phyloP scores from a whole-genome alignment of 73 alveolate genomes.

The Stentor roeselii region DNA sequence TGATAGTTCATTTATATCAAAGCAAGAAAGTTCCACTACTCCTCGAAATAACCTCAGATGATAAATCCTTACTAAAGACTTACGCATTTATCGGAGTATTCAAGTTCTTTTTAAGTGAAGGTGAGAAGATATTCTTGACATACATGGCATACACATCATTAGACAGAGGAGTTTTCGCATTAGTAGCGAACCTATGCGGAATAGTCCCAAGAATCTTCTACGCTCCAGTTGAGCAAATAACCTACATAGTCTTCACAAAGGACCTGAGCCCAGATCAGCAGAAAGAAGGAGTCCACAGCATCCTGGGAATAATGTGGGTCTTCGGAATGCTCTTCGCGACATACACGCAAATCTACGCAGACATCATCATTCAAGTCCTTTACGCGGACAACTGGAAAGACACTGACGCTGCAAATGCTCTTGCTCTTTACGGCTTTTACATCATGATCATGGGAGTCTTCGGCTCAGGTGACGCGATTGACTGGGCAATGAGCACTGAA shows the following conservation, averaged over 20 bases:
- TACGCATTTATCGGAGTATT: not conserved
- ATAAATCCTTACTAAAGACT: no score
- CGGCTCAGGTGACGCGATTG: not conserved
- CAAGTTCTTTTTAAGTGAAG: slow-evolving; percentile 17
- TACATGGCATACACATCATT: not conserved
- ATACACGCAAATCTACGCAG: not conserved
- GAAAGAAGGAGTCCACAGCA: not conserved
- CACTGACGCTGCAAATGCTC: not conserved
- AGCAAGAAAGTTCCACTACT: no score
- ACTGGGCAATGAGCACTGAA: not conserved
- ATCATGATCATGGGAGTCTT: not conserved
- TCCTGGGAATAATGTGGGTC: not conserved
- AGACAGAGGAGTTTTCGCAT: not conserved
- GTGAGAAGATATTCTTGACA: not conserved
- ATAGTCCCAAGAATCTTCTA: not conserved
- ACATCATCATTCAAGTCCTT: not conserved
- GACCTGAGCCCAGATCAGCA: not conserved
- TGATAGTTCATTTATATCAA: not conserved
- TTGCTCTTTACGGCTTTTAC: not conserved
- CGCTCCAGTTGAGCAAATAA: not conserved
- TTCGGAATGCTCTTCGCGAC: not conserved
- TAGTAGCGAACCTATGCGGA: not conserved
- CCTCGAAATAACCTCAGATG: no score
- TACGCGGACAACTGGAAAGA: not conserved
- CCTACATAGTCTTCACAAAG: not conserved